A percentile compares a stretch with the other conserved stretches of the same genome.
These are phyloP conservation scores for Ploettnerulaceae sp. DNA, from an alignment of 2,329 filamentous ascomycete genomes.

Conservation along the genomic window DNA sequence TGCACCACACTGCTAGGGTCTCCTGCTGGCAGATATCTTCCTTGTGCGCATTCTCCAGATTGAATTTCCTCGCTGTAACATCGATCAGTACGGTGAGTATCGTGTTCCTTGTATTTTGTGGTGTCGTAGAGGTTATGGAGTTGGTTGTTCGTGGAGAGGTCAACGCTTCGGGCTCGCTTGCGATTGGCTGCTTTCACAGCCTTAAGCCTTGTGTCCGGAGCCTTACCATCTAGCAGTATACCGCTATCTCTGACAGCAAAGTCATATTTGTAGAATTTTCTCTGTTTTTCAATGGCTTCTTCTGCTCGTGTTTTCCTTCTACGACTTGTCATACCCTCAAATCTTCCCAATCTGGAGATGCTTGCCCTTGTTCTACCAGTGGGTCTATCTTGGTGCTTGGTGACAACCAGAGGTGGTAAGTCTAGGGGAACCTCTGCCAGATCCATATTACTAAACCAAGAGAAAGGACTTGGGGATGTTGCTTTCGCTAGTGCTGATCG, in stretches of 20 bases:
- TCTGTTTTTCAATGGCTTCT: not conserved
- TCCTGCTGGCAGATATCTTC: not conserved
- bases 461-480: too few species aligned
- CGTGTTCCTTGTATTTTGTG: not conserved
- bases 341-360: too few species aligned
- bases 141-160: not conserved
- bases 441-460: too few species aligned
- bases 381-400: too few species aligned
- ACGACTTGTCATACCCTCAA: too few species aligned
- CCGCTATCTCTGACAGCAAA: not conserved
- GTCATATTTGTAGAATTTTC: not conserved
- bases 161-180: constrained; percentile 14
- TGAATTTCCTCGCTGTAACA: constrained; percentile 2
- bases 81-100: not conserved
- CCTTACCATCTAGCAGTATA: not conserved
- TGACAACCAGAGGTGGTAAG: too few species aligned
- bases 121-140: not conserved
- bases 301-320: not conserved
- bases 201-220: constrained; percentile 1
- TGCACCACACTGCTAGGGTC: constrained; percentile 1
- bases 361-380: too few species aligned
- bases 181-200: constrained; percentile 9
- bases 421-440: too few species aligned
- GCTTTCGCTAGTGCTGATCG: too few species aligned
- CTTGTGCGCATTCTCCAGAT: constrained; percentile 6